Evolutionary conservation across 2,329 filamentous ascomycete genomes (phyloP).

Genomic region (Capronia americana): DNA sequence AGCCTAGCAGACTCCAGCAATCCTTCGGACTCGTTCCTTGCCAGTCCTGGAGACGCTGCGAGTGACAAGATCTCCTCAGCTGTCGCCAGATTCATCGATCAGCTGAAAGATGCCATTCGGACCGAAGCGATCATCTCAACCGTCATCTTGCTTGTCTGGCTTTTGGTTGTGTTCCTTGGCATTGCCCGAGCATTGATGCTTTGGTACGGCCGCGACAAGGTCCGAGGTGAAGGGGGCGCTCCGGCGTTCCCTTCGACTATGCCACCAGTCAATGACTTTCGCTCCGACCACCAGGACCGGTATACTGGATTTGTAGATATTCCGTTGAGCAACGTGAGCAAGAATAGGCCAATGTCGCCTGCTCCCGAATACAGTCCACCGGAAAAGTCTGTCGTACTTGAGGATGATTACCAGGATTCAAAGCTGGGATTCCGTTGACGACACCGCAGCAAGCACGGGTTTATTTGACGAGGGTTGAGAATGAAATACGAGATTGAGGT

Average conservation of each 20-base stretch:
- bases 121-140: constrained; percentile 81
- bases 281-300: constrained; percentile 39
- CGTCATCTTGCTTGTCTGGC: constrained; percentile 75
- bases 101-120: constrained; percentile 71
- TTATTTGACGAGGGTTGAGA: constrained; percentile 26
- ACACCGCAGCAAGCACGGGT: constrained; percentile 34
- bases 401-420: constrained; percentile 47
- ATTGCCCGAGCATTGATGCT: constrained; percentile 69
- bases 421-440: constrained; percentile 54
- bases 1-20: constrained; percentile 59
- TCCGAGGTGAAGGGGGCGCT: constrained; percentile 65
- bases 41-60: constrained; percentile 74
- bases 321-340: constrained; percentile 45
- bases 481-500: constrained; percentile 12
- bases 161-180: constrained; percentile 77
- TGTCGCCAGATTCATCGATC: constrained; percentile 71
- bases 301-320: constrained; percentile 47
- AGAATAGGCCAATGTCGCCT: constrained; percentile 29
- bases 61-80: constrained; percentile 82
- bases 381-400: constrained; percentile 29
- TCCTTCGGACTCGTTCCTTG: constrained; percentile 71
- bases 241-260: constrained; percentile 37
- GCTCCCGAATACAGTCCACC: constrained; percentile 41
- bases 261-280: constrained; percentile 32
- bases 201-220: constrained; percentile 66